A percentile compares a stretch with the other conserved stretches of the same genome.
These are phyloP conservation scores for Rubroboletus pulcherrimus DNA, from an alignment of 768 basidiomycete genomes.

Conservation along the genomic window DNA sequence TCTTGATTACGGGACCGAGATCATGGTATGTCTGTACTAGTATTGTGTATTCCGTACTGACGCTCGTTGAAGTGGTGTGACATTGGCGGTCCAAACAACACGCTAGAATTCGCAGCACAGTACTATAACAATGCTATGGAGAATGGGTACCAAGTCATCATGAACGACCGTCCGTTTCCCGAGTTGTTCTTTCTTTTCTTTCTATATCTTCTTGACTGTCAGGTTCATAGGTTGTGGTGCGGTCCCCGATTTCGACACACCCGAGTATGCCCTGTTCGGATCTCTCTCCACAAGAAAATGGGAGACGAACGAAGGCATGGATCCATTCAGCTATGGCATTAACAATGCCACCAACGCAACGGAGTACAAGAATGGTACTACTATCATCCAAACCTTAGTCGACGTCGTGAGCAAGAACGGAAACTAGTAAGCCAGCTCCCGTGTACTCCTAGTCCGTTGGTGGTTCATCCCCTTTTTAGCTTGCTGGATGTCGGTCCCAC, in stretches of 20 bases:
- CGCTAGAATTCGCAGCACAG: slow-evolving; percentile 40
- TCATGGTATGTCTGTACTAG: slow-evolving; percentile 41
- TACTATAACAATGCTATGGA: slow-evolving; percentile 43
- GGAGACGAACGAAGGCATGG: slow-evolving; percentile 56
- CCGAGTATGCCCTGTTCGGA: slow-evolving; percentile 49
- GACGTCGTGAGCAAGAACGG: slow-evolving; percentile 65
- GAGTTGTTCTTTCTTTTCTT: neutral
- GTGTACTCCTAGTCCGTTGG: neutral
- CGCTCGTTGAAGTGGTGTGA: slow-evolving; percentile 45
- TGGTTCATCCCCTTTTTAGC: slow-evolving; percentile 24
- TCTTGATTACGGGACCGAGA: slow-evolving; percentile 39
- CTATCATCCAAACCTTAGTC: slow-evolving; percentile 48
- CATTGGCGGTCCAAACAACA: slow-evolving; percentile 49
- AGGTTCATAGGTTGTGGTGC: slow-evolving; percentile 40
- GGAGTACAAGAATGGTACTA: slow-evolving; percentile 47
- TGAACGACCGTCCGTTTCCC: slow-evolving; percentile 36
- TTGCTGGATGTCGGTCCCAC: slow-evolving; percentile 52
- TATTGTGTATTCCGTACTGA: slow-evolving; percentile 9
- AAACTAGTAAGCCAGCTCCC: slow-evolving; percentile 42
- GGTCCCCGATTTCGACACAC: slow-evolving; percentile 51
- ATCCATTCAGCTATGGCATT: slow-evolving; percentile 48
- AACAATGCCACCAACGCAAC: slow-evolving; percentile 39
- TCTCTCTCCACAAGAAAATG: slow-evolving; percentile 48
- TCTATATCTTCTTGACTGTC: neutral
- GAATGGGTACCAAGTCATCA: slow-evolving; percentile 43